A percentile compares a stretch with the other conserved stretches of the same genome.
Conservation (phyloP, 1,284 basidiomycete species). For the Prillingera fragicola region DNA sequence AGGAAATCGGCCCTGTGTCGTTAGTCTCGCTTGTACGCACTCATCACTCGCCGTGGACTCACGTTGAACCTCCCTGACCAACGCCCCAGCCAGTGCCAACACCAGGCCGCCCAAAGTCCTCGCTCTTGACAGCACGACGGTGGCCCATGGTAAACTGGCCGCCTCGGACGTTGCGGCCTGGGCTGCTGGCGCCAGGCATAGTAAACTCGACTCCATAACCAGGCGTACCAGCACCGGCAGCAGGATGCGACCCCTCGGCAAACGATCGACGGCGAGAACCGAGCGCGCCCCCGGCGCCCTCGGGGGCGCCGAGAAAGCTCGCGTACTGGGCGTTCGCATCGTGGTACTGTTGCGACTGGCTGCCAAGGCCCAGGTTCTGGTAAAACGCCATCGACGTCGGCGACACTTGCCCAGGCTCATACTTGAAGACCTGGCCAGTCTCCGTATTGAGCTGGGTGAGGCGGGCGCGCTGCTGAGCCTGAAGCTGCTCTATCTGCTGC, state of each 20-base stretch:
- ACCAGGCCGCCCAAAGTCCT: slow-evolving; percentile 39
- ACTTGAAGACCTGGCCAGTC: slow-evolving; percentile 18
- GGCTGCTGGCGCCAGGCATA: slow-evolving; percentile 18
- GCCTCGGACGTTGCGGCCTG: slow-evolving; percentile 25
- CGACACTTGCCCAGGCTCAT: slow-evolving; percentile 36
- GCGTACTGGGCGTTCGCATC: no score
- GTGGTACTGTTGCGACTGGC: no score
- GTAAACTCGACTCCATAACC: slow-evolving; percentile 42
- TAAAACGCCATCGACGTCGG: slow-evolving; percentile 41
- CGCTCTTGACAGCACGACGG: slow-evolving; percentile 38
- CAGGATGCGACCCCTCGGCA: slow-evolving; percentile 36
- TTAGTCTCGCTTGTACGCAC: neutral
- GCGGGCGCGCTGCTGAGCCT: slow-evolving; percentile 20
- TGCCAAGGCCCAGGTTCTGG: slow-evolving; percentile 27
- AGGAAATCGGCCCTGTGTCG: slow-evolving; percentile 39
- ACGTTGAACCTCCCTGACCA: slow-evolving; percentile 43
- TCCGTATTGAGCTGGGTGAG: slow-evolving; percentile 19
- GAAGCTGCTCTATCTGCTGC: slow-evolving; percentile 18
- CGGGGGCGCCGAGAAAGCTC: slow-evolving; percentile 1
- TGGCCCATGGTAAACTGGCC: slow-evolving; percentile 25
- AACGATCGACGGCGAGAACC: slow-evolving; percentile 33
- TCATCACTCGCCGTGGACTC: slow-evolving; percentile 22
- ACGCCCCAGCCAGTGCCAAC: slow-evolving; percentile 39
- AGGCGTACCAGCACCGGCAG: slow-evolving; percentile 41
- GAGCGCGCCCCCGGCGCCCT: no score